Evolutionary conservation across 768 basidiomycete genomes (phyloP), one percentile per base, ranked within the genome.

Genomic region (Tremella yokohamensis): DNA sequence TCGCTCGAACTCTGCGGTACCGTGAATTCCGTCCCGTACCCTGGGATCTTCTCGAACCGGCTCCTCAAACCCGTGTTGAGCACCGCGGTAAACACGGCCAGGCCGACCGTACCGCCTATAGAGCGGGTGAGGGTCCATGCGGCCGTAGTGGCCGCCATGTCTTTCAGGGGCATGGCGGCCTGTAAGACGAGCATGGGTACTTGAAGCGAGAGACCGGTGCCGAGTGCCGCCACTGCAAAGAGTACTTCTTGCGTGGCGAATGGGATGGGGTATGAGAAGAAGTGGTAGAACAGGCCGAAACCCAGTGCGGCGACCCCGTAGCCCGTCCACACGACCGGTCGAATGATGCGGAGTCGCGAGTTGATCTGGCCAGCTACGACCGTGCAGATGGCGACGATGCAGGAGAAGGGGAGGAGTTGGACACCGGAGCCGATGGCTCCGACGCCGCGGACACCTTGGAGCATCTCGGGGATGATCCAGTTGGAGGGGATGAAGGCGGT

Each of bases 131-230:
- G 49, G 2, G 58, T 50, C 65, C 67, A 76, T 1, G 71, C 69
- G 25, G 54, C 52, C 2, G 75, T 76, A 4, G 68, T 54, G 18
- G 72, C 67, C 11, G 70, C 73, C 73, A 74, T 74, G 12, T 76
- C 75, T 42, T 72, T 73, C 39, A 76, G 40, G 1, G 75, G 75
- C 75, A 76, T 76, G 7, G 75, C 74, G 15, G 72, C 67, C 51
- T 75, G 73, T 0, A 76, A 40, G 24, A 71, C 60, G 19, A 76
- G 47, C 45, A 74, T 48, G 0, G 73, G 73, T 3, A 61, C 56
- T 12, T 57, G 54, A 0, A 76, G 58, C 22, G 65, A 66, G 19
- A 66, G 49, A 12, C 75, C 75, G 24, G 66, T 57, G 3, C 73
- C 73, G 3, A 72, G 49, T 3, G 66, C 75, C 0, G 64, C 62